phyloP scores from a whole-genome alignment of 2,329 filamentous ascomycete species.

The Teratosphaeria destructans region DNA sequence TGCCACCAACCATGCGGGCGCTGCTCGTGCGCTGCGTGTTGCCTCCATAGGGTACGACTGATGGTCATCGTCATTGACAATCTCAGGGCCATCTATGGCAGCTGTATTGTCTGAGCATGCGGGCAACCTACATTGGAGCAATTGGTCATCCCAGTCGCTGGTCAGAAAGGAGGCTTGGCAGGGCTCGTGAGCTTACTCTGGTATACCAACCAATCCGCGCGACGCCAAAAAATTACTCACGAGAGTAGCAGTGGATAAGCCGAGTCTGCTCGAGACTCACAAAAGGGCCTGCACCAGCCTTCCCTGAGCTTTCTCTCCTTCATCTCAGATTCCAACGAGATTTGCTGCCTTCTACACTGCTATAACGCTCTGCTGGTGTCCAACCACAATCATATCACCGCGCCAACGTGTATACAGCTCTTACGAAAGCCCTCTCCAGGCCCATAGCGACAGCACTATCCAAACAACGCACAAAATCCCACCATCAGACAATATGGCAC shows the following conservation, averaged over 20 bases:
- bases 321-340: not conserved
- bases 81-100: no score
- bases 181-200: no score
- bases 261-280: no score
- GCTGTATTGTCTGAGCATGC: no score
- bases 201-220: no score
- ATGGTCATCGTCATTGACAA: no score
- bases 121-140: no score
- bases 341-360: not conserved
- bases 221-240: no score
- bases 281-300: not conserved
- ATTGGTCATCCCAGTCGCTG: no score
- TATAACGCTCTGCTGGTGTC: not conserved
- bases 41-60: no score
- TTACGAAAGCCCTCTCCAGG: not conserved
- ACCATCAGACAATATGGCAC: not conserved
- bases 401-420: not conserved
- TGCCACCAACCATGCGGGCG: not conserved
- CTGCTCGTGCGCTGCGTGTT: not conserved
- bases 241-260: no score
- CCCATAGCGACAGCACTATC: not conserved
- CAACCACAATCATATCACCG: not conserved
- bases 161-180: no score
- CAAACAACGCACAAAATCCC: not conserved
- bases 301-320: not conserved